phyloP scores from a whole-genome alignment of 345 rosid genomes.

The Kandelia obovata region DNA sequence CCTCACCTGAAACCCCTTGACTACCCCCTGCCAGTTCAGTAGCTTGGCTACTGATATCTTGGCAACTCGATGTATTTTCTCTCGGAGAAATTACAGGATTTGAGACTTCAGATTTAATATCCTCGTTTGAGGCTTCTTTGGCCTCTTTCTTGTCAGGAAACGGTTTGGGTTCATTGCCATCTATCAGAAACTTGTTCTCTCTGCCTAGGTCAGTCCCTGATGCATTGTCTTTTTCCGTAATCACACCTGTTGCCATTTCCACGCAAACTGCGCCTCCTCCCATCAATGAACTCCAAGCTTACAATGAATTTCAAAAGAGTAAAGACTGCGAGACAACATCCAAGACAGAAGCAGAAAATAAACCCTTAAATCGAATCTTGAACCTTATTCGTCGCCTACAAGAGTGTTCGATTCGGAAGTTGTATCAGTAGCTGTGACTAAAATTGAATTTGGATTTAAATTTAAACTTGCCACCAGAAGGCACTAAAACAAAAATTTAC shows the following conservation, averaged over 20 bases:
- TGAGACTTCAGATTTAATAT: conserved; percentile 70
- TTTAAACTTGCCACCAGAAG: not conserved
- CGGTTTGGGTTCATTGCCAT: conserved; percentile 25
- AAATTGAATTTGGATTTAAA: conserved; percentile 2
- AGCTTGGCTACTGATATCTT: conserved; percentile 51
- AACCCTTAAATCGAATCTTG: not conserved
- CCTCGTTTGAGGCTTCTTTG: conserved; percentile 68
- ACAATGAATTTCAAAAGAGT: not conserved
- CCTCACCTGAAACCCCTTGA: conserved; percentile 37
- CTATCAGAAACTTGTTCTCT: conserved; percentile 33
- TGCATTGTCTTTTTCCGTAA: conserved; percentile 20
- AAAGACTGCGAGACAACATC: conserved; percentile 21
- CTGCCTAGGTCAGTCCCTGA: conserved; percentile 43
- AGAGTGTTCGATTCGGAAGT: not conserved
- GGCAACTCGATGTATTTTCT: conserved; percentile 43
- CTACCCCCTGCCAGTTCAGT: conserved; percentile 24
- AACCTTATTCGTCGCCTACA: not conserved
- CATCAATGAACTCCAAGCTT: conserved; percentile 29
- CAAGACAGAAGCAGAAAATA: conserved; percentile 10
- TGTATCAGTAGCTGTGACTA: not conserved
- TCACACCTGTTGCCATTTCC: conserved; percentile 32
- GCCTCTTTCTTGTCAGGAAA: conserved; percentile 52
- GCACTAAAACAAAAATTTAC: not conserved
- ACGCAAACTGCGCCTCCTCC: conserved; percentile 50
- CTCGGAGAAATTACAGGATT: conserved; percentile 63